Conservation (phyloP, 768 basidiomycete species). For the Suillus alpinus region DNA sequence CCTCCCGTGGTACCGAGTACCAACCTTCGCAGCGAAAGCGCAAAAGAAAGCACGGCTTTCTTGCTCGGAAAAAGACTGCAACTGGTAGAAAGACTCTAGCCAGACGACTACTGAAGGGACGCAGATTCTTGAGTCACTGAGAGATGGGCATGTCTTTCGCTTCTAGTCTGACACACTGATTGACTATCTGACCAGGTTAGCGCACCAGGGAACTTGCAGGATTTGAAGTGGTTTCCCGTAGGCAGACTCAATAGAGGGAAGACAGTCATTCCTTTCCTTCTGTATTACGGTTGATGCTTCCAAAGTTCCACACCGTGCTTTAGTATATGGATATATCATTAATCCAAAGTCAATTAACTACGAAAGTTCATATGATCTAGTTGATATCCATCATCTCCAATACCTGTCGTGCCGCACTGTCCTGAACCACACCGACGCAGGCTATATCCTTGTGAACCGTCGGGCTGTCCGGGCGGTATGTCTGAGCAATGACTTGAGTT, state of each 20-base stretch:
- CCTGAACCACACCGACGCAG: neutral
- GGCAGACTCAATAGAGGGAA: neutral
- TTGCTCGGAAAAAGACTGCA: conserved; percentile 66
- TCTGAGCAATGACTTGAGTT: neutral
- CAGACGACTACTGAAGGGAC: conserved; percentile 70
- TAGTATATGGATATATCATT: neutral
- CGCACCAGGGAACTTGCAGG: neutral
- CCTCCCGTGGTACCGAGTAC: conserved; percentile 83
- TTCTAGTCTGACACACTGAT: neutral
- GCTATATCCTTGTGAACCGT: neutral
- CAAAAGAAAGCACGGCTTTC: conserved; percentile 91
- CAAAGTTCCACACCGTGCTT: neutral
- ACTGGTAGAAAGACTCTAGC: conserved; percentile 71
- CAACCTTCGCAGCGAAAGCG: conserved; percentile 94
- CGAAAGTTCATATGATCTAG: neutral
- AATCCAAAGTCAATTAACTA: neutral
- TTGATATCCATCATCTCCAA: neutral
- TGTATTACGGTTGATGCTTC: no score
- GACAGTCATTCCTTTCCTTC: neutral
- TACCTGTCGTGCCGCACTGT: neutral
- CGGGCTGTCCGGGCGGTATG: neutral
- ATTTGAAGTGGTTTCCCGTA: neutral
- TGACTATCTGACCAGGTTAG: neutral
- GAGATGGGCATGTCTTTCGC: conserved; percentile 11
- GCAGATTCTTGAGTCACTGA: conserved; percentile 80